Evolutionary conservation across 1,139 yeast genomes (phyloP).

Genomic region (Nakaseomyces bracarensis): DNA sequence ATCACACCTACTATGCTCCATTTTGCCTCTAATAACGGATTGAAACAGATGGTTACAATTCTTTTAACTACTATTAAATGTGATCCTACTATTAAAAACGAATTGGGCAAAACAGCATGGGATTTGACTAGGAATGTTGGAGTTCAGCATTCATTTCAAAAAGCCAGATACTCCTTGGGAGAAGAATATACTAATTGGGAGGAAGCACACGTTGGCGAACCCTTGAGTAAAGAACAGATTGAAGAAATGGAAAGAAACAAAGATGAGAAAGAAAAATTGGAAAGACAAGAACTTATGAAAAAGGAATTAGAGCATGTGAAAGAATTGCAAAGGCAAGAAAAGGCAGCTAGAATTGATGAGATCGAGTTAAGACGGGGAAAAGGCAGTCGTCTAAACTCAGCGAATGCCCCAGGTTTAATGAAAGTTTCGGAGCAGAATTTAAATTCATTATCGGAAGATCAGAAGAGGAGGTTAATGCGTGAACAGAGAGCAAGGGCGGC

Average conservation of each 20-base stretch:
- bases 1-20: conserved; percentile 71
- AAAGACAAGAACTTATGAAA: conserved; percentile 29
- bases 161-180: conserved; percentile 60
- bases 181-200: conserved; percentile 66
- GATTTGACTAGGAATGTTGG: conserved; percentile 44
- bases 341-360: conserved; percentile 16
- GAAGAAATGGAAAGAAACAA: conserved; percentile 37
- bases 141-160: conserved; percentile 53
- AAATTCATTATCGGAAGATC: conserved; percentile 51
- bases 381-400: conserved; percentile 25
- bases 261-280: conserved; percentile 36
- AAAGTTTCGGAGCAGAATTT: conserved; percentile 23
- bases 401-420: conserved; percentile 14
- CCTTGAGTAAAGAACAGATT: conserved; percentile 58
- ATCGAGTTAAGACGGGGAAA: conserved; percentile 20
- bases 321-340: conserved; percentile 21
- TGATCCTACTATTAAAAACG: conserved; percentile 54
- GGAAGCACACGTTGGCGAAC: conserved; percentile 54
- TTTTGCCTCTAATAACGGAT: conserved; percentile 63
- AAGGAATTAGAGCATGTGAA: conserved; percentile 30
- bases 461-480: conserved; percentile 69
- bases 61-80: conserved; percentile 60
- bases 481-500: conserved; percentile 97
- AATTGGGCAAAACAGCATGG: conserved; percentile 53
- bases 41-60: conserved; percentile 58